phyloP scores from a whole-genome alignment of 345 rosid genomes.

The Pelargonium nanum region DNA sequence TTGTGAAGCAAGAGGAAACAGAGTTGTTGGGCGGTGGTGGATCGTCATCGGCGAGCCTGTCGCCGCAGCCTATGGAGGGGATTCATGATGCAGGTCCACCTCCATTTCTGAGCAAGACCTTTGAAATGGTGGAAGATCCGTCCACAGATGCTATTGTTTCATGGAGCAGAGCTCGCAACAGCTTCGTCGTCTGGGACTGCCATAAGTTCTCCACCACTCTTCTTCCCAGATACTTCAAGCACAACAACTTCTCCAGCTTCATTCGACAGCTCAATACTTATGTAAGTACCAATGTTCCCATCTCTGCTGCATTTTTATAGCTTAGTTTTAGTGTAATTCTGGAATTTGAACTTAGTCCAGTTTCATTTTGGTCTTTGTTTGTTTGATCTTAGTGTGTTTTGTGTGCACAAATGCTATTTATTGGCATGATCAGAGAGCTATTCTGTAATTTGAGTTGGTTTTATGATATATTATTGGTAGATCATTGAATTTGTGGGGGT shows the following conservation, averaged over 20 bases:
- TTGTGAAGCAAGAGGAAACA: slow-evolving; percentile 39
- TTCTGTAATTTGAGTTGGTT: neutral
- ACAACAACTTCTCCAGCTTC: slow-evolving; percentile 64
- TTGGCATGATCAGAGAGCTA: too few species aligned
- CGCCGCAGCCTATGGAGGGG: slow-evolving; percentile 67
- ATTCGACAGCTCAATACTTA: slow-evolving; percentile 74
- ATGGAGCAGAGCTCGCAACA: slow-evolving; percentile 50
- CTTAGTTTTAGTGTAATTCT: neutral
- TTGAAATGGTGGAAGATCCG: slow-evolving; percentile 61
- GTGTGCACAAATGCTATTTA: too few species aligned
- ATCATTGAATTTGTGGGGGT: too few species aligned
- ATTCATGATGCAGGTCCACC: slow-evolving; percentile 68
- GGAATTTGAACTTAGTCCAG: too few species aligned
- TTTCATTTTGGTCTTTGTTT: too few species aligned
- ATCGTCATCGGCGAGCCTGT: slow-evolving; percentile 30
- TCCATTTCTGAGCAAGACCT: slow-evolving; percentile 62
- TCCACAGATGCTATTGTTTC: slow-evolving; percentile 51
- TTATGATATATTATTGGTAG: neutral
- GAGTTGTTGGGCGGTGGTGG: slow-evolving; percentile 14
- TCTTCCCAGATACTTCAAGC: slow-evolving; percentile 65
- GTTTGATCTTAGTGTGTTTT: too few species aligned
- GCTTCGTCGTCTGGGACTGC: slow-evolving; percentile 63
- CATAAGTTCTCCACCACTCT: slow-evolving; percentile 37
- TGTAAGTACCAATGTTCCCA: slow-evolving; percentile 24
- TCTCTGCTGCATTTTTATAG: neutral